These are phyloP conservation scores for Ascodesmis nigricans DNA, from an alignment of 495 filamentous ascomycete species.

Conservation along the genomic window DNA sequence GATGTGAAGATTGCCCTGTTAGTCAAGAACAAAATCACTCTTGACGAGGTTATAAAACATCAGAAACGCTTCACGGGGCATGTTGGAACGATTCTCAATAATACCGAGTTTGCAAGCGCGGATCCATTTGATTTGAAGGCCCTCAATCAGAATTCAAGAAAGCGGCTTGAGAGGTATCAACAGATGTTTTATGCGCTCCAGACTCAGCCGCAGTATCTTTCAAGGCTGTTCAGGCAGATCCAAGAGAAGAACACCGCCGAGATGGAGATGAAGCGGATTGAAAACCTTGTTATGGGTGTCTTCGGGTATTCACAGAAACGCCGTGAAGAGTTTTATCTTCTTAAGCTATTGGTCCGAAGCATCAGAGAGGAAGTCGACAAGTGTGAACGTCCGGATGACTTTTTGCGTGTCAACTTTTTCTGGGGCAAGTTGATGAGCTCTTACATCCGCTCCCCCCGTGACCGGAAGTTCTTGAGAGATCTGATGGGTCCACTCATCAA, in stretches of 20 bases:
- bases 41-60: constrained; percentile 93
- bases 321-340: constrained; percentile 86
- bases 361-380: constrained; percentile 71
- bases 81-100: constrained; percentile 63
- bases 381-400: constrained; percentile 55
- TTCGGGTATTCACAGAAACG: constrained; percentile 96
- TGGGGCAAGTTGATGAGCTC: constrained; percentile 67
- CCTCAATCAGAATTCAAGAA: constrained; percentile 82
- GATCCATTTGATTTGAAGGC: constrained; percentile 95
- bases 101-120: constrained; percentile 63
- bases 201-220: constrained; percentile 87
- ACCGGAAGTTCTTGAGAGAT: constrained; percentile 77
- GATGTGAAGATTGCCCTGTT: constrained; percentile 97
- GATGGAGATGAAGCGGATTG: constrained; percentile 76
- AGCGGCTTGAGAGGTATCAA: constrained; percentile 90
- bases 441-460: constrained; percentile 77
- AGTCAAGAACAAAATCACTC: constrained; percentile 97
- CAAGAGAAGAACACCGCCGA: constrained; percentile 71
- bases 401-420: constrained; percentile 75
- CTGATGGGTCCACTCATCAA: constrained; percentile 61
- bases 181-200: constrained; percentile 95
- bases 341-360: constrained; percentile 67
- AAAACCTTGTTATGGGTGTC: constrained; percentile 85
- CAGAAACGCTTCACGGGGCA: constrained; percentile 92
- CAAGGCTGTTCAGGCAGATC: constrained; percentile 61